Conservation (phyloP, 805 yeast species). For the Spathaspora girioi region DNA sequence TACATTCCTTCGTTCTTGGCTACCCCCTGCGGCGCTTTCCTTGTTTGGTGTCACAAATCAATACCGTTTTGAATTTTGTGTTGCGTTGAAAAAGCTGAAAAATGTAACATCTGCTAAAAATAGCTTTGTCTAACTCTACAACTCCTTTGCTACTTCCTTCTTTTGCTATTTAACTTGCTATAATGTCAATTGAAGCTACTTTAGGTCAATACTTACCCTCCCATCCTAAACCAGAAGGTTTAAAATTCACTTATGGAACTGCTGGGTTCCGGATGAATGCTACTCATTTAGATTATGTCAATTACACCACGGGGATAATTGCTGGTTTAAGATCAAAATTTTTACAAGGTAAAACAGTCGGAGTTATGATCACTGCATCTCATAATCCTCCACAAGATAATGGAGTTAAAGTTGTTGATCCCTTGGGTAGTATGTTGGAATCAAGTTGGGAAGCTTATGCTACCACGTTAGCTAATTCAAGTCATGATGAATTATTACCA, state of each 20-base stretch:
- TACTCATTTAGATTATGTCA: slow-evolving; percentile 67
- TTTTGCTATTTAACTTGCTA: not conserved
- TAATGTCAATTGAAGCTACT: slow-evolving; percentile 8
- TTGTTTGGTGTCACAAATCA: not conserved
- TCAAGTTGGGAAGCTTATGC: slow-evolving; percentile 82
- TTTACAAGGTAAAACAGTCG: slow-evolving; percentile 66
- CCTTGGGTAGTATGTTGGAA: slow-evolving; percentile 85
- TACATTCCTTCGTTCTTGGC: too few relatives aligned
- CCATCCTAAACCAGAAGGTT: slow-evolving; percentile 43
- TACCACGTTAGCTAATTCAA: slow-evolving; percentile 72
- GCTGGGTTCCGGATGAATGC: slow-evolving; percentile 92
- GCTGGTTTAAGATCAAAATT: slow-evolving; percentile 81
- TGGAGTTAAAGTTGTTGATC: slow-evolving; percentile 93
- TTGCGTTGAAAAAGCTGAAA: not conserved
- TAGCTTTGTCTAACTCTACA: not conserved
- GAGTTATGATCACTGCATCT: slow-evolving; percentile 96
- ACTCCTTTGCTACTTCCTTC: too few relatives aligned
- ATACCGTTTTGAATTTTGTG: not conserved
- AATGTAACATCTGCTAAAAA: not conserved
- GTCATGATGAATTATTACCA: slow-evolving; percentile 39
- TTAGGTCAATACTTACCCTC: slow-evolving; percentile 8
- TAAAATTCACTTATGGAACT: slow-evolving; percentile 75
- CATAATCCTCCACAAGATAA: slow-evolving; percentile 91
- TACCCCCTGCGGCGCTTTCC: not conserved
- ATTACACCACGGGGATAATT: slow-evolving; percentile 76